These are phyloP conservation scores for Penicillium maclennaniae DNA, from an alignment of 495 filamentous ascomycete genomes.

Conservation along the genomic window DNA sequence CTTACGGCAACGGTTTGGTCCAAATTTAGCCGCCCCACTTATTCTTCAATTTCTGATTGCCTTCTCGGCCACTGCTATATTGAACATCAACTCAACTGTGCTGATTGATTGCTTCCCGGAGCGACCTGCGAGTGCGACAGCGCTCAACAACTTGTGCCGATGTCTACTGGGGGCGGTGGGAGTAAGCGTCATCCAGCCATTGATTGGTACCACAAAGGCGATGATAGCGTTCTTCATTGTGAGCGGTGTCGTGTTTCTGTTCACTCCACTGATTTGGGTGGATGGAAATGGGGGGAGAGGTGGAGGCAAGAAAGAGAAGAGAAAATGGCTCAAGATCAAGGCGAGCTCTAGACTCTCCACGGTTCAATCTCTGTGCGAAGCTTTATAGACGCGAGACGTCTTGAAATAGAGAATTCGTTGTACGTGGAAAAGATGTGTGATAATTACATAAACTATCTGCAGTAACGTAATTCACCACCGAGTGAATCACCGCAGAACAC, in stretches of 20 bases:
- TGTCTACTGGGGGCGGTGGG: not conserved
- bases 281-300: conserved; percentile 4
- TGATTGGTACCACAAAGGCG: conserved; percentile 1
- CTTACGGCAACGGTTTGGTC: not conserved
- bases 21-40: not conserved
- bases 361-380: too few species aligned
- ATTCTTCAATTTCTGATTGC: conserved; percentile 4
- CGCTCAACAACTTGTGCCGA: conserved; percentile 3
- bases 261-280: conserved; percentile 1
- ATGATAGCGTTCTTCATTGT: conserved; percentile 4
- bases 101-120: conserved; percentile 6
- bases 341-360: too few species aligned
- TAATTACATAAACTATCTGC: too few species aligned
- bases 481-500: too few species aligned
- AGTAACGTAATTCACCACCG: too few species aligned
- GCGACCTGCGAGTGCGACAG: conserved; percentile 2
- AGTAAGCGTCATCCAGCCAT: conserved; percentile 1
- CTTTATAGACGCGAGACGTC: too few species aligned
- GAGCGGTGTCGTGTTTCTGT: not conserved
- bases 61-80: conserved; percentile 4
- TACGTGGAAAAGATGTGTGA: too few species aligned
- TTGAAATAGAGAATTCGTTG: too few species aligned
- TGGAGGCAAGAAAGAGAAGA: conserved; percentile 2
- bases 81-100: conserved; percentile 6
- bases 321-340: not conserved